Evolutionary conservation across 1,284 basidiomycete genomes (phyloP), one percentile per base, ranked within the genome.

Genomic region (Violaceomyces palustris): DNA sequence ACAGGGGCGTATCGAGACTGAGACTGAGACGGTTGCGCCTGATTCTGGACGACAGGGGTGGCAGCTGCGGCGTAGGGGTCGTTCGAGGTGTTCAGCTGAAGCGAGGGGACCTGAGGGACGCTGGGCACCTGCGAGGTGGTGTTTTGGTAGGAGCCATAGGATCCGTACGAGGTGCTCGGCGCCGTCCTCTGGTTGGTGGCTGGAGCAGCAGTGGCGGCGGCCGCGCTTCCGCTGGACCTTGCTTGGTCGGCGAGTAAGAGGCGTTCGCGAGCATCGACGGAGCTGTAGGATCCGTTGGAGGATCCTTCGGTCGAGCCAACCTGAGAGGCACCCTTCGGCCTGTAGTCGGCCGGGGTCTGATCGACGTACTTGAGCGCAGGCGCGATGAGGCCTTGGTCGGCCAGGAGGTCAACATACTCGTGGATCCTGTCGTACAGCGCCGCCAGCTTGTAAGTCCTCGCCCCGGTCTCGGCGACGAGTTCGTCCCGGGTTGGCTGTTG

Each of bases 391-490:
- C 92, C 92, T 70, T 98, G 93, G 0, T 86, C 82, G 8, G 88
- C 87, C 24, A 98, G 79, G 47, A 96, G 76, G 63, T 94, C 88
- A 10, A 93, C 90, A 68, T 98, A 98, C 76, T 97, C 93, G 69
- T 87, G 84, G 77, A 94, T 96, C 24, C 86, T 82, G 72, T 96
- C 91, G 73, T 98, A 97, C 35, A 98, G 77, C 10, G 78, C 78
- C 0, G 87, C 82, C 15, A 97, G 81, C 75, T 88, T 91, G 80
- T 87, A 97, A 0, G 81, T 78, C 67, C 84, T 81, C 6, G 79
- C 79, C 6, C 78, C 78, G 1, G 77, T 76, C 45, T 80, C 79
- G 27, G 76, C 76, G 18, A 76, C 72, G 17, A 67, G 69, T 10
- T 68, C 67, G n/a, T 75, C 74, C 33, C 73, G 64, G 3, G 77